Base-by-base conservation (phyloP, 805 yeast species). In the Lipomyces yamadae region DNA sequence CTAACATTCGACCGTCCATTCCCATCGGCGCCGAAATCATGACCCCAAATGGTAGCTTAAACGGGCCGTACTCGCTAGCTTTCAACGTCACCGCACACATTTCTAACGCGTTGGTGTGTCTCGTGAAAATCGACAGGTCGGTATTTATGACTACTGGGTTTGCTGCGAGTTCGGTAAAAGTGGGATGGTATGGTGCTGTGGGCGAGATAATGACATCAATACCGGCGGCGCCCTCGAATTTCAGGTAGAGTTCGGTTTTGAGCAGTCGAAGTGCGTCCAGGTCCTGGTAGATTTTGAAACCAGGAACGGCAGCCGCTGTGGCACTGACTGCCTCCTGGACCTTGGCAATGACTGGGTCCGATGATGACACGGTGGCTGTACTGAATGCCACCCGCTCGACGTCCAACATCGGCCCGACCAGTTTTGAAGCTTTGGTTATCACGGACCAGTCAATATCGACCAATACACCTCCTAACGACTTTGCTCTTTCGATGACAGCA, bases 11-110 rank as follows among this genome's bases (percentile, higher is more conserved):
- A 30, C 67, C 69, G 42, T 68, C 71, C 70, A 68, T 62, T 13
- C 71, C 71, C 67, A 66, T 62, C 4, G 71, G 71, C 18, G 67
- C 71, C 18, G 66, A 48, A 13, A 66, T 24, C 70, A 68, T 59
- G 15, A 45, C 65, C n/a, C 68, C 63, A 53, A 66, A 66, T 10
- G 67, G 65, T 33, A 58, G 32, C 32, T 48, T 52, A 13, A 18
- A 29, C 35, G 66, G 61, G 2, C 60, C 64, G 32, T 48, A 15
- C 11, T 59, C 60, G 11, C 59, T 59, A 11, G 63, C 63, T 33
- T 60, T 56, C 3, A 68, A 39, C 15, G 65, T 42, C 13, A 66
- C 50, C 18, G 71, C 52, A 54, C 70, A 62, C 71, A 68, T 66
- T 11, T 53, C 63, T 24, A 68, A 64, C 18, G 53, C 63, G 52